Evolutionary conservation across 2,329 filamentous ascomycete species (phyloP).

Genomic region (Trichoderma sp.): DNA sequence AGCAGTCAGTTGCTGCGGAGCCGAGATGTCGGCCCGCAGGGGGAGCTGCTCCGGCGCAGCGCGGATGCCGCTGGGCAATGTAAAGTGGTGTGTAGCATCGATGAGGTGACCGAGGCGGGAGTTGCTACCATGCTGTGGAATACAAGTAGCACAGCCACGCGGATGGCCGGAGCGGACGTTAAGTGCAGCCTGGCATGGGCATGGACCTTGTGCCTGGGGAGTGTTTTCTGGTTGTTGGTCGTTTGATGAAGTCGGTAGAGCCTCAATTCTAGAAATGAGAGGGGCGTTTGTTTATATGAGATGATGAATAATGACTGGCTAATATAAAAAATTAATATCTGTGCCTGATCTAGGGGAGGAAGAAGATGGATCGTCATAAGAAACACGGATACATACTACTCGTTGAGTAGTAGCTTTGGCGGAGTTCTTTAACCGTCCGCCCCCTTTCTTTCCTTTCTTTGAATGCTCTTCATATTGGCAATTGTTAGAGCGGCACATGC

Average conservation of each 20-base stretch:
- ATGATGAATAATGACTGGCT: not conserved
- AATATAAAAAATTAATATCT: not conserved
- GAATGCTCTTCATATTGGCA: not conserved
- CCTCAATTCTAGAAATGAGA: not conserved
- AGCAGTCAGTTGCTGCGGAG: not conserved
- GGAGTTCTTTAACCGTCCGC: not conserved
- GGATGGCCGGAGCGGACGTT: conserved; percentile 14
- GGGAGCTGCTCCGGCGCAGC: conserved; percentile 43
- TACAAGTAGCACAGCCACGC: conserved; percentile 31
- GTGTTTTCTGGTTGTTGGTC: conserved; percentile 6
- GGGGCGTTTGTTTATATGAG: not conserved
- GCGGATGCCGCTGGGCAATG: conserved; percentile 30
- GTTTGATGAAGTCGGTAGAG: not conserved
- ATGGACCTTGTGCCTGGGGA: conserved; percentile 20
- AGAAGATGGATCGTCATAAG: not conserved
- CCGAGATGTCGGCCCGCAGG: conserved; percentile 32
- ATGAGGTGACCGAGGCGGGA: conserved; percentile 39
- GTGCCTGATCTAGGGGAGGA: not conserved
- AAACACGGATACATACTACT: not conserved
- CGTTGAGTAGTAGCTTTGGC: not conserved
- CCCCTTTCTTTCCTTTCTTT: not conserved
- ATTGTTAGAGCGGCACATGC: not conserved
- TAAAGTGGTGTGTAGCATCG: conserved; percentile 41
- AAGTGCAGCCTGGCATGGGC: conserved; percentile 11
- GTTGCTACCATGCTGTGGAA: conserved; percentile 35